Evolutionary conservation across 352 stramenopile genomes (phyloP), one percentile per base, ranked within the genome.

Genomic region (Globisporangium spinosum): DNA sequence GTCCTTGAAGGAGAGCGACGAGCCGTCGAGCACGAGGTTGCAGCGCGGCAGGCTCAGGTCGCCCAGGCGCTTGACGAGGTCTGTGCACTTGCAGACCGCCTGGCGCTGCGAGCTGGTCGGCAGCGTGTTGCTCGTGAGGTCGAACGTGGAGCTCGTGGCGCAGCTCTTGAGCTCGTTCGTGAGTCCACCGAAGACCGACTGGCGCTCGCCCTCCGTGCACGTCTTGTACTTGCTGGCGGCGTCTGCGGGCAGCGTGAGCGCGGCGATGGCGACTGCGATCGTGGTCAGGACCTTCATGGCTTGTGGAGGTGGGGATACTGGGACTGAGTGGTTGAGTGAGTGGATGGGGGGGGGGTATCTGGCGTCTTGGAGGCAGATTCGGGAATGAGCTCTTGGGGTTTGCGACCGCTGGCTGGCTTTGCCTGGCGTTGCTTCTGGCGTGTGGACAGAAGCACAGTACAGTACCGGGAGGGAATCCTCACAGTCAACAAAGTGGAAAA

Each of bases 41-140:
- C 72, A 78, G 47, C 72, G 72, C 38, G 72, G 72, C 38, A 74
- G 57, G 20, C 58, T 47, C 43, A 76, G 62, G 59, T 78, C 62
- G 27, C 58, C 45, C 43, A 78, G 34, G 40, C 74, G 53, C 66
- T 76, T 68, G 25, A 78, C 47, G 23, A 78, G 70, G 55, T 64
- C 17, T 47, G 63, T 64, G 70, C 72, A 78, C 70, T 78, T 72
- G 66, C 72, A 78, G 54, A 78, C 58, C 27, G 58, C 64, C 55
- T 67, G 34, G 47, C 72, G 72, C 70, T 78, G 66, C 25, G 49
- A 35, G 43, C 64, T 65, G 27, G 69, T 72, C 15, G 72, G 72
- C 23, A 78, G 51, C 47, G 67, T 54, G 49, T 53, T 43, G 61
- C 64, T 66, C 27, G 72, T 70, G 51, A 78, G 54, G 67, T 78